Evolutionary conservation across 2,329 filamentous ascomycete species (phyloP).

Genomic region (Lachnellula hyalina): DNA sequence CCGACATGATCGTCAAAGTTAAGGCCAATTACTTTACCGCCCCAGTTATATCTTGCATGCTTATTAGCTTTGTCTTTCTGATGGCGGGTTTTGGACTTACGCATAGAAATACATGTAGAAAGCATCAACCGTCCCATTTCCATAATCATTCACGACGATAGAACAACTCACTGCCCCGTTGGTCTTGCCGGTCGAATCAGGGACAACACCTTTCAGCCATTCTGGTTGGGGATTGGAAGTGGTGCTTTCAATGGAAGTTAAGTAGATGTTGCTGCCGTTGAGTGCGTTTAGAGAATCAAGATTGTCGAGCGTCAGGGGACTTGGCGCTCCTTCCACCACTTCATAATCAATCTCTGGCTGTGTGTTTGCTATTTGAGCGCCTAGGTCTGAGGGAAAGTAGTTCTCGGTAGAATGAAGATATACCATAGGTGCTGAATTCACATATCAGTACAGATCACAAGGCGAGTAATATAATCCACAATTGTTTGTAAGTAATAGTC

Average conservation of each 20-base stretch:
- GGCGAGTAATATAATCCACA: not conserved
- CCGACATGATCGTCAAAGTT: slow-evolving; percentile 45
- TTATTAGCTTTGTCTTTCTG: not conserved
- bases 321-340: slow-evolving; percentile 28
- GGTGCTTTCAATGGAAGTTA: slow-evolving; percentile 40
- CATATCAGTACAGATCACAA: not conserved
- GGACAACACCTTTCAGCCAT: slow-evolving; percentile 45
- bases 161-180: slow-evolving; percentile 45
- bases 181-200: slow-evolving; percentile 39
- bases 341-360: slow-evolving; percentile 38
- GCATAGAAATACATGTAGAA: slow-evolving; percentile 26
- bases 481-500: not conserved
- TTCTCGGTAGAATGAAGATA: slow-evolving; percentile 41
- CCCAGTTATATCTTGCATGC: slow-evolving; percentile 9
- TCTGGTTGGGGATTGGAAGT: slow-evolving; percentile 32
- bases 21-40: slow-evolving; percentile 5
- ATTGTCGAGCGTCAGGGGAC: slow-evolving; percentile 38
- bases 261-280: slow-evolving; percentile 35
- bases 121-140: slow-evolving; percentile 37
- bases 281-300: slow-evolving; percentile 38
- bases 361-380: slow-evolving; percentile 38
- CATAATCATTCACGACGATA: slow-evolving; percentile 67
- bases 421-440: slow-evolving; percentile 38
- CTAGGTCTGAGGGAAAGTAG: slow-evolving; percentile 43
- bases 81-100: not conserved